phyloP scores from a whole-genome alignment of 768 basidiomycete species.

The Mycena vulgaris region DNA sequence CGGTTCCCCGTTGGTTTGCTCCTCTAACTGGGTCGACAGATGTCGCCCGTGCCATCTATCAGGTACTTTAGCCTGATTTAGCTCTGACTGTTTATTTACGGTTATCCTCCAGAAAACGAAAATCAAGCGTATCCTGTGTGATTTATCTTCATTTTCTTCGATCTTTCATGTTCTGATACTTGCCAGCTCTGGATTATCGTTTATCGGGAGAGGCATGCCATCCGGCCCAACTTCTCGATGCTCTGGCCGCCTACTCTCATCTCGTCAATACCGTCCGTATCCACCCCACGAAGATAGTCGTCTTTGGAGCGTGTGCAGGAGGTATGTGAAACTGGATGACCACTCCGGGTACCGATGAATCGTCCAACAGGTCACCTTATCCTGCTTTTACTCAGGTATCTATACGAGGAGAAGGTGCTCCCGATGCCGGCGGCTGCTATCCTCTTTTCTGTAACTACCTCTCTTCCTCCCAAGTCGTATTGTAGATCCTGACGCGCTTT shows the following conservation, averaged over 20 bases:
- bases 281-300: no score
- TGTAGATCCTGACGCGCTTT: no score
- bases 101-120: no score
- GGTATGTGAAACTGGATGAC: no score
- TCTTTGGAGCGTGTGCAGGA: no score
- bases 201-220: constrained; percentile 42
- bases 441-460: constrained; percentile 31
- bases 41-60: no score
- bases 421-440: constrained; percentile 40
- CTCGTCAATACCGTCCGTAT: constrained; percentile 60
- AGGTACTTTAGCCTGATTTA: no score
- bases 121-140: no score
- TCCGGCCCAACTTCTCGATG: constrained; percentile 69
- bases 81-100: no score
- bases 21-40: no score
- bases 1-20: not conserved
- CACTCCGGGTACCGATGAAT: constrained; percentile 41
- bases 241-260: constrained; percentile 64
- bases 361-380: constrained; percentile 48
- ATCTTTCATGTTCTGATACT: not conserved
- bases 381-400: constrained; percentile 51
- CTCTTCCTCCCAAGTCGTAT: no score
- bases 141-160: no score
- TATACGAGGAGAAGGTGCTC: constrained; percentile 41
- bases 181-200: constrained; percentile 44